Conservation (phyloP, 164 flowering plant genomes). For the Paratinospora sagittata region DNA sequence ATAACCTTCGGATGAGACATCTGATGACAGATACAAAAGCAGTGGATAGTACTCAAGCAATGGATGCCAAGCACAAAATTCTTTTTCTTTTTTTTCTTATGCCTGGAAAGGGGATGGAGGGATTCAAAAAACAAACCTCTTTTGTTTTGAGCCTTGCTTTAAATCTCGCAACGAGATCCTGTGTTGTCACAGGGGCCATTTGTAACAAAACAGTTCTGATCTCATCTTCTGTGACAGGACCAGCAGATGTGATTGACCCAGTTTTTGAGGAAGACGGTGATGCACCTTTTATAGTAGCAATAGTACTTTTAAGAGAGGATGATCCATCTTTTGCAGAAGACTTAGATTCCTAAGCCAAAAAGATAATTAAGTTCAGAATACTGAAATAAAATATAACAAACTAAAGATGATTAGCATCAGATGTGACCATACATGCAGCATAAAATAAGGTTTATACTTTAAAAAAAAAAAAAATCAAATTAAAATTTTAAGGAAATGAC, state of each 20-base stretch:
- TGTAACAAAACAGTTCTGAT: slow-evolving; percentile 71
- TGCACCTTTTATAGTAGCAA: slow-evolving; percentile 34
- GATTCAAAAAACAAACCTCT: slow-evolving; percentile 45
- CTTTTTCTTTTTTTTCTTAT: too few relatives aligned
- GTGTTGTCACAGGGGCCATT: slow-evolving; percentile 69
- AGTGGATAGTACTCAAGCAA: background rate
- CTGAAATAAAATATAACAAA: too few relatives aligned
- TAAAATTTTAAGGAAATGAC: slow-evolving; percentile 3
- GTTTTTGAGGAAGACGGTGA: slow-evolving; percentile 31
- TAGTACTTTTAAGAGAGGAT: slow-evolving; percentile 33
- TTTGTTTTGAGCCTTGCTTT: slow-evolving; percentile 52
- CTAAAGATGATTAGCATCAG: too few relatives aligned
- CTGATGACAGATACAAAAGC: background rate
- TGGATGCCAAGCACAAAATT: background rate
- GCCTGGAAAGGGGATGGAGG: too few relatives aligned
- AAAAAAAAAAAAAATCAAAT: background rate
- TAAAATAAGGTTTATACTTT: too few relatives aligned
- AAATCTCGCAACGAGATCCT: slow-evolving; percentile 80
- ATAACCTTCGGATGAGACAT: too few relatives aligned
- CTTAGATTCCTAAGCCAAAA: slow-evolving; percentile 43
- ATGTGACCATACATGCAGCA: too few relatives aligned
- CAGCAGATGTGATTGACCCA: slow-evolving; percentile 38
- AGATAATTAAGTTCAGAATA: background rate
- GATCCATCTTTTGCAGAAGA: slow-evolving; percentile 51
- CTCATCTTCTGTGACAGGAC: slow-evolving; percentile 85